Percentiles rank a stretch among this genome's conserved stretches.
Evolutionary conservation across 2,329 filamentous ascomycete species (phyloP).

Genomic region (Xylaria sp.): DNA sequence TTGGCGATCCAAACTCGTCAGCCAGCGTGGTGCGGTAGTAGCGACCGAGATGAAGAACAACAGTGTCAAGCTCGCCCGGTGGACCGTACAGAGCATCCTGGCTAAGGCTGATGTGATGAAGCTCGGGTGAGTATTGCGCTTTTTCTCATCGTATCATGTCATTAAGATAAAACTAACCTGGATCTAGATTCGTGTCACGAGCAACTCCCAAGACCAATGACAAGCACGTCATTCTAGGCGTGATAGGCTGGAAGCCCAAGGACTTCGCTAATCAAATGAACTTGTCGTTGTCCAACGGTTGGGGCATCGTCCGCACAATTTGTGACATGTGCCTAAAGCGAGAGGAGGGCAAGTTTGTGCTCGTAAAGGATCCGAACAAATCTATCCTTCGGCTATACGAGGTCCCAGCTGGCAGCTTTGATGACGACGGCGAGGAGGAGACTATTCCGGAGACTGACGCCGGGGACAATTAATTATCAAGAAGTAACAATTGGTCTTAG

Average conservation of each 20-base stretch:
- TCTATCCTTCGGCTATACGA: constrained; percentile 90
- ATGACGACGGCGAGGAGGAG: constrained; percentile 83
- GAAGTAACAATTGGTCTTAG: neutral
- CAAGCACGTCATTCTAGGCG: constrained; percentile 93
- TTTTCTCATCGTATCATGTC: neutral
- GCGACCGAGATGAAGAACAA: constrained; percentile 99
- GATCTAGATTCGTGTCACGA: constrained; percentile 85
- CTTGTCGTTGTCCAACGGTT: constrained; percentile 93
- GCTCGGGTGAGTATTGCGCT: constrained; percentile 71
- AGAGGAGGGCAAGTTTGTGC: constrained; percentile 80
- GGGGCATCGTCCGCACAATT: constrained; percentile 98
- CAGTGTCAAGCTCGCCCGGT: constrained; percentile 96
- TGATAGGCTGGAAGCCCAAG: constrained; percentile 95
- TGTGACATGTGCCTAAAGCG: constrained; percentile 88
- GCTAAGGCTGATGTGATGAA: constrained; percentile 99
- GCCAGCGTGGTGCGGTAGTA: constrained; percentile 93
- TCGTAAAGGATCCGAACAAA: constrained; percentile 95
- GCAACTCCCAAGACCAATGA: constrained; percentile 90
- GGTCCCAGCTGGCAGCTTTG: constrained; percentile 85
- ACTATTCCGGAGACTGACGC: constrained; percentile 53
- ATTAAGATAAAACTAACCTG: constrained; percentile 18
- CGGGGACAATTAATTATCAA: constrained; percentile 41
- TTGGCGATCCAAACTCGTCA: constrained; percentile 94
- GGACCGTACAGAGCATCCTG: constrained; percentile 96
- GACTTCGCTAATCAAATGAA: constrained; percentile 99